Conservation (phyloP, 352 stramenopile genomes). For the Phytophthora pistaciae region DNA sequence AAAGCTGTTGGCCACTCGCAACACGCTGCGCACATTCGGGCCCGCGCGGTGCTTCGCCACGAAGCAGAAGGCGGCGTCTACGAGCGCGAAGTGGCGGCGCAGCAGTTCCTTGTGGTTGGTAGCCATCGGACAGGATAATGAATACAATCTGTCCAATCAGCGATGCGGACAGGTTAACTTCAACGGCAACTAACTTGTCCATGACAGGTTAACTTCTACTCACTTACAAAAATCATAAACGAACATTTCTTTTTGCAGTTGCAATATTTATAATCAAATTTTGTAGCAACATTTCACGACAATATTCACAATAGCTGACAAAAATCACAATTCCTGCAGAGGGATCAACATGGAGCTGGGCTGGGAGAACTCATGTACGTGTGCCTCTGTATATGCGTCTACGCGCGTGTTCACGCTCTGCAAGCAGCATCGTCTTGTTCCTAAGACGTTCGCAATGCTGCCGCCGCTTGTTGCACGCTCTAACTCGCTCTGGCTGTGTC, state of each 20-base stretch:
- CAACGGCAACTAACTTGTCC: no score
- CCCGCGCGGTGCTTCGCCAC: conserved; percentile 53
- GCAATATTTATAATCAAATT: neutral
- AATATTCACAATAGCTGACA: neutral
- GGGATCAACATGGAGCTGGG: conserved; percentile 59
- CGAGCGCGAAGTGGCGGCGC: conserved; percentile 61
- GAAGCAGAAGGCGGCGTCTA: conserved; percentile 80
- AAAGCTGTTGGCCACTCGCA: conserved; percentile 73
- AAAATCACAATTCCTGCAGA: neutral
- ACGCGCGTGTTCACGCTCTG: neutral
- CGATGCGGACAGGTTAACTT: neutral
- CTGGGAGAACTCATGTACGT: conserved; percentile 87
- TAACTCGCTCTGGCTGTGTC: conserved; percentile 20
- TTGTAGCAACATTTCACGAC: no score
- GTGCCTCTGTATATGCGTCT: neutral
- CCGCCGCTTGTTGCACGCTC: neutral
- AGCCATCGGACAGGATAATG: neutral
- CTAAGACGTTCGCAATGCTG: neutral
- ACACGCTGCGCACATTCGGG: conserved; percentile 59
- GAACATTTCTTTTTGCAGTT: no score
- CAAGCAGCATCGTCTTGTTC: neutral
- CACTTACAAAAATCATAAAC: no score
- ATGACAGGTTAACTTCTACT: no score
- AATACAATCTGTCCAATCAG: neutral
- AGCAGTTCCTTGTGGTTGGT: conserved; percentile 4